These are phyloP conservation scores for Fusarium albidum DNA, from an alignment of 2,329 filamentous ascomycete species.

Conservation along the genomic window DNA sequence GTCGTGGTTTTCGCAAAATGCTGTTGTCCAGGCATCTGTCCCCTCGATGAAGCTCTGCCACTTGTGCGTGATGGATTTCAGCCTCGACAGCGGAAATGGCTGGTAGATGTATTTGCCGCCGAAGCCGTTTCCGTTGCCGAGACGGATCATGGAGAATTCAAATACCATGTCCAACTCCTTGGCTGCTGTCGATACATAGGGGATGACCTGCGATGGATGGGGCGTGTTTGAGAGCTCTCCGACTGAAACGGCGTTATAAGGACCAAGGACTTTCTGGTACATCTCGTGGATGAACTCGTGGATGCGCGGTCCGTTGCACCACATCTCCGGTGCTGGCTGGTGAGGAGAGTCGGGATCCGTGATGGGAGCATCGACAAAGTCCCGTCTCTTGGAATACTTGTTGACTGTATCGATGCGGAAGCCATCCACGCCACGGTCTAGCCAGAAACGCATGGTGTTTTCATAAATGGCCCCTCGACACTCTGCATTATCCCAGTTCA, in stretches of 20 bases:
- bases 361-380: slow-evolving; percentile 62
- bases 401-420: slow-evolving; percentile 76
- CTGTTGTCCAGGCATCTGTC: slow-evolving; percentile 65
- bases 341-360: slow-evolving; percentile 48
- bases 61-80: slow-evolving; percentile 54
- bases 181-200: slow-evolving; percentile 61
- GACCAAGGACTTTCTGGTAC: slow-evolving; percentile 57
- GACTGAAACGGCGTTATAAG: slow-evolving; percentile 68
- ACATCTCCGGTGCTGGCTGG: slow-evolving; percentile 58
- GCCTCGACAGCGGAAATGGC: slow-evolving; percentile 52
- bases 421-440: slow-evolving; percentile 71
- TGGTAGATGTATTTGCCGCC: slow-evolving; percentile 59
- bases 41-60: slow-evolving; percentile 60
- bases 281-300: slow-evolving; percentile 70
- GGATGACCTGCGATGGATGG: slow-evolving; percentile 58
- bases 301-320: slow-evolving; percentile 68
- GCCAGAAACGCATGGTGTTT: slow-evolving; percentile 75
- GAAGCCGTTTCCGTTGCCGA: slow-evolving; percentile 58
- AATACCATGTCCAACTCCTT: slow-evolving; percentile 70
- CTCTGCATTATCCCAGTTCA: slow-evolving; percentile 77
- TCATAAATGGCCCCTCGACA: slow-evolving; percentile 74
- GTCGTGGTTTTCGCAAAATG: slow-evolving; percentile 72
- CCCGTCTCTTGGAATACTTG: slow-evolving; percentile 68
- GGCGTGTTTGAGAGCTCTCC: slow-evolving; percentile 69
- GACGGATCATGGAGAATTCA: slow-evolving; percentile 64